Evolutionary conservation across 2,329 filamentous ascomycete species (phyloP).

Genomic region (Davidsoniella australis): DNA sequence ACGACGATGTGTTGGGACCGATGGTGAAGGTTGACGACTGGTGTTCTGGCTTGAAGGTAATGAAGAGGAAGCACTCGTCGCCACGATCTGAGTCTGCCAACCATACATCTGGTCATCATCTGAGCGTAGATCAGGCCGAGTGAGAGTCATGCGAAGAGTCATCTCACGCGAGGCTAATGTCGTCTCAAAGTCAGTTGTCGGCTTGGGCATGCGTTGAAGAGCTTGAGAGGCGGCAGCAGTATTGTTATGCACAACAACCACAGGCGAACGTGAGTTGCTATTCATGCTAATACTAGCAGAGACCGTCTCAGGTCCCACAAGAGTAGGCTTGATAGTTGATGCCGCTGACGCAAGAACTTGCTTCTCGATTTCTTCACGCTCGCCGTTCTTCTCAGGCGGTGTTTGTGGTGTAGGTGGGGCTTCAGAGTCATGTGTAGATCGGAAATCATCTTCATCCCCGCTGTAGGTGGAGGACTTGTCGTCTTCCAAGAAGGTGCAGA

Average conservation of each 20-base stretch:
- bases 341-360: constrained; percentile 14
- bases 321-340: not conserved
- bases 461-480: constrained; percentile 38
- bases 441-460: constrained; percentile 23
- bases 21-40: constrained; percentile 4
- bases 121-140: constrained; percentile 67
- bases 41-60: constrained; percentile 5
- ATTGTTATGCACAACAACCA: constrained; percentile 3
- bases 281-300: constrained; percentile 15
- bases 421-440: constrained; percentile 38
- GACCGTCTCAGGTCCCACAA: not conserved
- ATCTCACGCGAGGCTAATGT: constrained; percentile 45
- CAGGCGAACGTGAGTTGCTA: constrained; percentile 9
- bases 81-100: constrained; percentile 31
- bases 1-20: not conserved
- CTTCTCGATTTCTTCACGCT: constrained; percentile 21
- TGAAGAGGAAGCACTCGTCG: not conserved
- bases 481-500: constrained; percentile 16
- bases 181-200: constrained; percentile 9
- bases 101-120: constrained; percentile 56
- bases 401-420: constrained; percentile 40
- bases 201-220: constrained; percentile 15
- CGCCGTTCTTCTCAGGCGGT: not conserved
- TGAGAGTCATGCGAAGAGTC: constrained; percentile 92
- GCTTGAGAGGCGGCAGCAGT: constrained; percentile 24